phyloP scores from a whole-genome alignment of 75 land plant species.

The Picea sitchensis region DNA sequence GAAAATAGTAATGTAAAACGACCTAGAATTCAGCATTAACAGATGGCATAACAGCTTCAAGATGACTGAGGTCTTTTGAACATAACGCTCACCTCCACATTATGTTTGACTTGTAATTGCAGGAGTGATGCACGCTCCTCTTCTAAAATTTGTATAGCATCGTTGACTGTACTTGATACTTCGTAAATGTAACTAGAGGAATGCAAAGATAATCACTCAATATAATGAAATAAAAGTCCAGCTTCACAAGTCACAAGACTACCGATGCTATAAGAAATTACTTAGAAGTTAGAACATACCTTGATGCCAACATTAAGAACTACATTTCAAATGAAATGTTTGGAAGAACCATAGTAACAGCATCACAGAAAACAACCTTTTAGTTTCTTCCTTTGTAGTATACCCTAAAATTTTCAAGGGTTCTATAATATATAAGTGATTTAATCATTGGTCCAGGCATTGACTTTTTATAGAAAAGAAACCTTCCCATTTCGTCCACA shows the following conservation, averaged over 20 bases:
- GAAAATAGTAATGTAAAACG: background rate
- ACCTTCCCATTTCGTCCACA: too few relatives aligned
- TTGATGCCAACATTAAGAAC: background rate
- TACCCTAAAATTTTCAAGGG: background rate
- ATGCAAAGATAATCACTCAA: background rate
- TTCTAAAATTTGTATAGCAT: conserved; percentile 52
- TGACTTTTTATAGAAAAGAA: background rate
- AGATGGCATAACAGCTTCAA: background rate
- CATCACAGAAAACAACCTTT: too few relatives aligned
- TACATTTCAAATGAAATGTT: background rate
- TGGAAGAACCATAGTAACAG: background rate
- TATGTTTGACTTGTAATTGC: conserved; percentile 67
- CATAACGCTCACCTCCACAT: conserved; percentile 46
- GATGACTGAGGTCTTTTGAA: background rate
- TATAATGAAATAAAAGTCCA: conserved; percentile 4
- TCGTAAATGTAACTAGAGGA: conserved; percentile 69
- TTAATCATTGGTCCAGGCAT: background rate
- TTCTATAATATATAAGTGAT: background rate
- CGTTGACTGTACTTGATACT: conserved; percentile 55
- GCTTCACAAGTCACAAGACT: background rate
- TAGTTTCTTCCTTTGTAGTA: too few relatives aligned
- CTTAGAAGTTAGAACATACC: background rate
- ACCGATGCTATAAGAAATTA: background rate
- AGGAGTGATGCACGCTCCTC: conserved; percentile 53
- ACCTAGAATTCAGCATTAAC: background rate